A percentile compares a stretch with the other conserved stretches of the same genome.
Evolutionary conservation across 768 basidiomycete species (phyloP).

Genomic region (Auricularia heimuer): DNA sequence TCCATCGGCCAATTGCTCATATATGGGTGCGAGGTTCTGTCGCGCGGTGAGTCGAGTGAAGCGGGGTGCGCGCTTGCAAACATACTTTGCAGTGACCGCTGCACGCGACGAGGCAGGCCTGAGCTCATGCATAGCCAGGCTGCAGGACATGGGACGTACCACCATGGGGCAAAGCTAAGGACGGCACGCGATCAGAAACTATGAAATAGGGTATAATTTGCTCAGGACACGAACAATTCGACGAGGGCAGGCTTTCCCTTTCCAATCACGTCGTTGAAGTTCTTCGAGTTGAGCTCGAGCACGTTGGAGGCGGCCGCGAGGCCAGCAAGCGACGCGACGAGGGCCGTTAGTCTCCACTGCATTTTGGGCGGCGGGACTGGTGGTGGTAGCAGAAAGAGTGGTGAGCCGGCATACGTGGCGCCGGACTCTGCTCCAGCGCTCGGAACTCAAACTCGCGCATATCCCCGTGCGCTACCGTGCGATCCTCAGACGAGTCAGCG

Average conservation of each 20-base stretch:
- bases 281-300: slow-evolving; percentile 60
- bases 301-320: slow-evolving; percentile 70
- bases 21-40: slow-evolving; percentile 78
- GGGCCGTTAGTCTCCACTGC: slow-evolving; percentile 46
- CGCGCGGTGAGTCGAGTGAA: background rate
- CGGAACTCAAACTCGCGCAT: background rate
- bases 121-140: background rate
- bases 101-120: background rate
- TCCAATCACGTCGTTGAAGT: slow-evolving; percentile 70
- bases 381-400: background rate
- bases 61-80: background rate
- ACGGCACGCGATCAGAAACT: background rate
- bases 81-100: slow-evolving; percentile 84
- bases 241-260: slow-evolving; percentile 76
- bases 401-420: slow-evolving; percentile 1
- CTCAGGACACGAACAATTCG: slow-evolving; percentile 53
- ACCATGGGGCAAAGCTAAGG: slow-evolving; percentile 78
- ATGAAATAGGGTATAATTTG: background rate
- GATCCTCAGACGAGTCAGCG: background rate
- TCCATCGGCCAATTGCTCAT: slow-evolving; percentile 85
- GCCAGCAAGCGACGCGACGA: slow-evolving; percentile 47
- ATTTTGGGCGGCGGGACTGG: slow-evolving; percentile 24
- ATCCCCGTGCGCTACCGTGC: background rate
- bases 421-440: background rate
- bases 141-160: slow-evolving; percentile 35